Evolutionary conservation across 306 rosid species (phyloP).

Genomic region (Trifolium dubium): DNA sequence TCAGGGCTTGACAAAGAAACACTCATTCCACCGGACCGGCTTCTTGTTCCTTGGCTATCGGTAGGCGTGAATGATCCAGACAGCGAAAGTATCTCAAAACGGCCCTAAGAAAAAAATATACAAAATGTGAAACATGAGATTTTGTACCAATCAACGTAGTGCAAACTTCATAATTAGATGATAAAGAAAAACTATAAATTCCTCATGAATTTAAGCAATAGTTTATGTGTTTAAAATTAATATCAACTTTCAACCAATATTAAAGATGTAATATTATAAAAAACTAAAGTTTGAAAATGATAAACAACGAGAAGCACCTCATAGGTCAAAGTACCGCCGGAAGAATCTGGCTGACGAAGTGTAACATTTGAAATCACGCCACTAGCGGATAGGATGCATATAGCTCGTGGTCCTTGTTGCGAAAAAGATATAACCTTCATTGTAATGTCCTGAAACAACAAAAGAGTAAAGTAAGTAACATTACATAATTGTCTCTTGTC

Average conservation of each 20-base stretch:
- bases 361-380: constrained; percentile 74
- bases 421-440: constrained; percentile 70
- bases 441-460: constrained; percentile 65
- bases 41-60: constrained; percentile 68
- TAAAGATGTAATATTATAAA: not conserved
- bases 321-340: constrained; percentile 64
- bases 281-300: not conserved
- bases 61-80: constrained; percentile 77
- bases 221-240: no score
- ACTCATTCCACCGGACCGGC: constrained; percentile 78
- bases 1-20: constrained; percentile 71
- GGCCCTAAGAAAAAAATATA: constrained; percentile 55
- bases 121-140: constrained; percentile 18
- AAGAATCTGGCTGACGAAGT: constrained; percentile 75
- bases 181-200: not conserved
- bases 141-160: not conserved
- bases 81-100: constrained; percentile 70
- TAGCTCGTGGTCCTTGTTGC: constrained; percentile 76
- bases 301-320: constrained; percentile 55
- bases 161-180: not conserved
- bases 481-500: not conserved
- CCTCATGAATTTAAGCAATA: not conserved
- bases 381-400: constrained; percentile 71
- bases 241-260: not conserved
- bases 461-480: constrained; percentile 19